A percentile compares a stretch with the other conserved stretches of the same genome.
Conservation (phyloP, 768 basidiomycete species). For the Lactifluus subvellereus region DNA sequence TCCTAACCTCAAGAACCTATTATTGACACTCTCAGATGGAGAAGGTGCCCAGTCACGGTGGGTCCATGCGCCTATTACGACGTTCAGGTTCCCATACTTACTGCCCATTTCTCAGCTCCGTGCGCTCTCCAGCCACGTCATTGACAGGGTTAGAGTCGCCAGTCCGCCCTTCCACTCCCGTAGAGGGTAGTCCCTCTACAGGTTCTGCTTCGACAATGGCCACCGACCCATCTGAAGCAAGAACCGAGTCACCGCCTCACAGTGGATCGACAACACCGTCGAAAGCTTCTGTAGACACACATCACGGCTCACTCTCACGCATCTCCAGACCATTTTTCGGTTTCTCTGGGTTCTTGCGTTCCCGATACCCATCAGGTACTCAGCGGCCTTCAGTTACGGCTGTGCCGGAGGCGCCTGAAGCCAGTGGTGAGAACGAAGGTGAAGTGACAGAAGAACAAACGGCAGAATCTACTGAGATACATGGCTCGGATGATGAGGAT, state of each 20-base stretch:
- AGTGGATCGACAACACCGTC: conserved; percentile 59
- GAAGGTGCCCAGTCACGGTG: conserved; percentile 47
- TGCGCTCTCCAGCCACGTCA: conserved; percentile 2
- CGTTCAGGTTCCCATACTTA: background rate
- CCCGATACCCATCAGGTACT: conserved; percentile 49
- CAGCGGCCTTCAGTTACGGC: conserved; percentile 28
- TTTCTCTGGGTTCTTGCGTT: conserved; percentile 57
- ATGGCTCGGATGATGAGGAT: conserved; percentile 7
- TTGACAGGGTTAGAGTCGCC: conserved; percentile 15
- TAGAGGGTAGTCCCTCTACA: background rate
- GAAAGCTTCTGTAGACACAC: conserved; percentile 25
- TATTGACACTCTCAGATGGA: conserved; percentile 78
- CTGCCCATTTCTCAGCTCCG: background rate
- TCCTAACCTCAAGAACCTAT: conserved; percentile 90
- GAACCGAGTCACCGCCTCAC: conserved; percentile 39
- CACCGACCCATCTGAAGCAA: conserved; percentile 29
- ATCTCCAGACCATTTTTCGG: conserved; percentile 42
- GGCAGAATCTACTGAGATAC: conserved; percentile 3
- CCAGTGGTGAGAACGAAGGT: conserved; percentile 21
- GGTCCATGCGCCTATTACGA: conserved; percentile 26
- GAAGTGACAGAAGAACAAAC: conserved; percentile 23
- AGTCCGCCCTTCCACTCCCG: conserved; percentile 1
- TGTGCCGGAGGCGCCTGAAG: conserved; percentile 24
- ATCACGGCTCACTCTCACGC: conserved; percentile 18
- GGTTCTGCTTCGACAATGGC: conserved; percentile 1